Conservation (phyloP, 805 yeast species). For the Phaffomyces antillensis region DNA sequence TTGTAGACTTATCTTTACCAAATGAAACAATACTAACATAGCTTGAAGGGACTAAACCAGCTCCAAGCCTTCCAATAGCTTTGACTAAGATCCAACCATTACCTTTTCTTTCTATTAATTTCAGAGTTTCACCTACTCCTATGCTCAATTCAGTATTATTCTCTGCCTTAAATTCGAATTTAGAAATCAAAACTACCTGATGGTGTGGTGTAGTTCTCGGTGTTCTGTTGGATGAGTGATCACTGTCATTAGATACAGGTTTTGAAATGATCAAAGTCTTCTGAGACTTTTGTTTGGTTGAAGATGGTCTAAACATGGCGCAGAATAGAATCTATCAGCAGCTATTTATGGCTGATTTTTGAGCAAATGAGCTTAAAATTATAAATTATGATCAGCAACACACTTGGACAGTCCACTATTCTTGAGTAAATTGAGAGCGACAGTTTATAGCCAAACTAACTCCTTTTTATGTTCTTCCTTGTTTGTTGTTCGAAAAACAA, state of each 20-base stretch:
- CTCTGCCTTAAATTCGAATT: constrained; percentile 39
- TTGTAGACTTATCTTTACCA: constrained; percentile 23
- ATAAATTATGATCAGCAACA: too few relatives aligned
- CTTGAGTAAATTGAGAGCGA: too few relatives aligned
- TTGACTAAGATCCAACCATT: constrained; percentile 54
- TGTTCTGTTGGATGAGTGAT: neutral
- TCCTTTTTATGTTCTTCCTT: too few relatives aligned
- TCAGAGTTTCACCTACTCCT: constrained; percentile 44
- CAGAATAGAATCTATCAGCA: too few relatives aligned
- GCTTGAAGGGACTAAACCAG: constrained; percentile 47
- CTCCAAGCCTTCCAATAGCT: constrained; percentile 40
- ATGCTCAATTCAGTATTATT: constrained; percentile 37
- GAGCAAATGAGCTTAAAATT: too few relatives aligned
- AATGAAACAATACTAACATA: constrained; percentile 39
- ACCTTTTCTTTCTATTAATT: constrained; percentile 38
- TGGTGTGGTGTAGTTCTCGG: constrained; percentile 12
- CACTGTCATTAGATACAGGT: neutral
- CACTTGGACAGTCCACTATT: too few relatives aligned
- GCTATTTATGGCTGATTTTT: too few relatives aligned
- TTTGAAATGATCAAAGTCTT: neutral
- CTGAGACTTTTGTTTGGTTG: neutral
- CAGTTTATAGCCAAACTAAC: too few relatives aligned
- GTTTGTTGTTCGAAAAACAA: too few relatives aligned
- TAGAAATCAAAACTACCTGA: constrained; percentile 35
- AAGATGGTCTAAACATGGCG: neutral